Percentiles rank a stretch among this genome's conserved stretches.
These are phyloP conservation scores for Camelina neglecta DNA, from an alignment of 345 rosid genomes.

Conservation along the genomic window DNA sequence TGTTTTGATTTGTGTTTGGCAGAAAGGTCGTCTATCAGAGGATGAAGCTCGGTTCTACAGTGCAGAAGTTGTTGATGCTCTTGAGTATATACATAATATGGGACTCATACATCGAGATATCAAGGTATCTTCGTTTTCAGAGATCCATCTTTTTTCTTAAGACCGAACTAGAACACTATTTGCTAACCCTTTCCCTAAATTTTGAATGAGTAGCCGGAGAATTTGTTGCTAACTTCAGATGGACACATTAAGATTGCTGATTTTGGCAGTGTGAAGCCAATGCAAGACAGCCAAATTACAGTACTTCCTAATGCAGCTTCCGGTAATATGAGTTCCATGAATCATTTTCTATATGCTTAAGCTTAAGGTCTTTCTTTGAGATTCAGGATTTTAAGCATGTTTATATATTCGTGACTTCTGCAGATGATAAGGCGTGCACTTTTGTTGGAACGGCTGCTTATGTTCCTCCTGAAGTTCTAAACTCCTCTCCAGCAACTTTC, in stretches of 20 bases:
- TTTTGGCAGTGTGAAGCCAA: slow-evolving; percentile 98
- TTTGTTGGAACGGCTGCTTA: slow-evolving; percentile 99
- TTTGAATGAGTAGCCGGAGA: slow-evolving; percentile 82
- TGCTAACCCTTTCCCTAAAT: slow-evolving; percentile 29
- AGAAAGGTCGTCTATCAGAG: slow-evolving; percentile 85
- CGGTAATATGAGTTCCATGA: slow-evolving; percentile 49
- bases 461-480: slow-evolving; percentile 97
- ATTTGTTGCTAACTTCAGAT: slow-evolving; percentile 73
- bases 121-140: slow-evolving; percentile 58
- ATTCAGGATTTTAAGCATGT: slow-evolving; percentile 15
- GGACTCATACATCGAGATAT: slow-evolving; percentile 98
- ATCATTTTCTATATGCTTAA: slow-evolving; percentile 9
- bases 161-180: slow-evolving; percentile 14
- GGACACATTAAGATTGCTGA: slow-evolving; percentile 97
- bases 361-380: slow-evolving; percentile 1
- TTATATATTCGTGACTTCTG: slow-evolving; percentile 25
- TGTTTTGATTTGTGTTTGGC: slow-evolving; percentile 6
- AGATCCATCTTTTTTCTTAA: slow-evolving; percentile 17
- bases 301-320: slow-evolving; percentile 95
- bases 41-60: slow-evolving; percentile 92
- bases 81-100: slow-evolving; percentile 89
- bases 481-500: slow-evolving; percentile 97
- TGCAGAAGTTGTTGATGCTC: slow-evolving; percentile 95
- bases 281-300: slow-evolving; percentile 89
- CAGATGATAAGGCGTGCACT: slow-evolving; percentile 94